Percentiles rank a stretch among this genome's conserved stretches.
These are phyloP conservation scores for Cynara cardunculus DNA, from an alignment of 129 eudicot species.

Conservation along the genomic window DNA sequence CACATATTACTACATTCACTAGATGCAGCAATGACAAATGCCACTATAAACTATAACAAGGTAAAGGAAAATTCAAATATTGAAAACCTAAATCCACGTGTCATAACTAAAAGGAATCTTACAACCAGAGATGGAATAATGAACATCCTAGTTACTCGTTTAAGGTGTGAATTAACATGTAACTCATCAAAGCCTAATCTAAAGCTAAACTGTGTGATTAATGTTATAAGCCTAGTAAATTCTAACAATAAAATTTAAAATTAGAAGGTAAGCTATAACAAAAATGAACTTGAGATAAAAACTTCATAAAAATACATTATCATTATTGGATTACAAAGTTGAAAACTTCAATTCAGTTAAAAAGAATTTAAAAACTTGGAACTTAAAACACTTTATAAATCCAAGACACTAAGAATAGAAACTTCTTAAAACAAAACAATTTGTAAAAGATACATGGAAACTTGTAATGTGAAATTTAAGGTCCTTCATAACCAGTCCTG, in stretches of 20 bases:
- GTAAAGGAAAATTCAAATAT: not conserved
- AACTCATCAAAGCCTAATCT: not conserved
- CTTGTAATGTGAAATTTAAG: not conserved
- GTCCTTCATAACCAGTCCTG: not conserved
- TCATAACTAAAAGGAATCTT: not conserved
- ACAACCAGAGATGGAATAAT: not conserved
- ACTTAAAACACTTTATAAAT: not conserved
- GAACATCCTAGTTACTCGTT: not conserved
- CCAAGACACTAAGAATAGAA: not conserved
- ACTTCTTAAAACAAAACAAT: not conserved
- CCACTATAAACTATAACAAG: not conserved
- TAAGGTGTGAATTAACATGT: not conserved
- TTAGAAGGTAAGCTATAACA: not conserved
- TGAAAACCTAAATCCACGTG: not conserved
- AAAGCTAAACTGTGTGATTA: not conserved
- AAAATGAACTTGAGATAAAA: not conserved
- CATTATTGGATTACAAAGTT: not conserved
- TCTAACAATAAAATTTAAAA: not conserved
- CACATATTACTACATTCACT: not conserved
- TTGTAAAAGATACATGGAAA: not conserved
- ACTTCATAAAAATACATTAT: not conserved
- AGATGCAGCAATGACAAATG: not conserved
- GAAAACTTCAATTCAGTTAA: not conserved
- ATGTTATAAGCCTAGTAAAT: not conserved
- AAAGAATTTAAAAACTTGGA: not conserved